These are phyloP conservation scores for Coemansia sp. DNA, from an alignment of 192 early-diverging fungal genomes.

Conservation along the genomic window DNA sequence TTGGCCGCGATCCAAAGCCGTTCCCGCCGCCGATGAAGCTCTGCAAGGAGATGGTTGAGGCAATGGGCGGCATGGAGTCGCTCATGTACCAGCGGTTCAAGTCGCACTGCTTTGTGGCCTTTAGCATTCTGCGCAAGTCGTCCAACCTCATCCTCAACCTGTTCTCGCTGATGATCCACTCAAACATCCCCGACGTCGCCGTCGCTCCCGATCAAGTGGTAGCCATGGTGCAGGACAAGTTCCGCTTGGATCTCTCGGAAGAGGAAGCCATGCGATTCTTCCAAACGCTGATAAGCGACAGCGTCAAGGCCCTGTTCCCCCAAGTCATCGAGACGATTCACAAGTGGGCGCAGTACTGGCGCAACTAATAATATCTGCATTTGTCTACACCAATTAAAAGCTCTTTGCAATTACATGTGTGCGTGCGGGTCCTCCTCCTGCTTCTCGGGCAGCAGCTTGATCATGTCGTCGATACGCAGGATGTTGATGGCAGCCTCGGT, in stretches of 20 bases:
- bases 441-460: slow-evolving; percentile 61
- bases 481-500: slow-evolving; percentile 98
- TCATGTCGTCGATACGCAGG: slow-evolving; percentile 93
- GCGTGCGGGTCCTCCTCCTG: slow-evolving; percentile 54
- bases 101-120: slow-evolving; percentile 92
- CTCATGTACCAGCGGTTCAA: slow-evolving; percentile 88
- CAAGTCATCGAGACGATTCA: slow-evolving; percentile 99
- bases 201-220: slow-evolving; percentile 98
- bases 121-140: slow-evolving; percentile 87
- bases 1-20: slow-evolving; percentile 98
- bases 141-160: slow-evolving; percentile 97
- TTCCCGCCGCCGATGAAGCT: slow-evolving; percentile 99
- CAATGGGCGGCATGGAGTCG: slow-evolving; percentile 93
- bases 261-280: slow-evolving; percentile 95
- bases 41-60: slow-evolving; percentile 99
- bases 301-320: slow-evolving; percentile 91
- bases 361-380: slow-evolving; percentile 15
- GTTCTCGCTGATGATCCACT: slow-evolving; percentile 97
- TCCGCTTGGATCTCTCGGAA: slow-evolving; percentile 85
- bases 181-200: slow-evolving; percentile 95
- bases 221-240: slow-evolving; percentile 95
- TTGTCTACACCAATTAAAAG: not conserved
- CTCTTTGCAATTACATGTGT: slow-evolving; percentile 34
- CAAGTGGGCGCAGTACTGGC: slow-evolving; percentile 88
- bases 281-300: slow-evolving; percentile 89